Base-by-base conservation (phyloP, 2,329 filamentous ascomycete genomes). In the Trichothecium roseum region DNA sequence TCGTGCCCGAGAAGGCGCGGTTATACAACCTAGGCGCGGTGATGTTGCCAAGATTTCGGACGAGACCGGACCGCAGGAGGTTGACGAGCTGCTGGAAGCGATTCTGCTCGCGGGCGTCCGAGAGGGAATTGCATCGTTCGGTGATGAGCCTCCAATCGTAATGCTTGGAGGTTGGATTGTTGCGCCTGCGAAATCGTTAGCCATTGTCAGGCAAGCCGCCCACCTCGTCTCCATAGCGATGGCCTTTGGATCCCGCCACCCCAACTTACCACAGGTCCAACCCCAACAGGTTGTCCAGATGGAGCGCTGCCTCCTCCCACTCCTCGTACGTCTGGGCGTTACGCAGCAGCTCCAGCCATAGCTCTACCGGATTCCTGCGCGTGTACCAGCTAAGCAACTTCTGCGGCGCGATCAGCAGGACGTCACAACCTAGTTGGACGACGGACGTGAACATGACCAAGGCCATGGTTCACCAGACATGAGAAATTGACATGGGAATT, bases 21-120 rank as follows among this genome's bases (percentile, higher is more conserved):
- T 88, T 88, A 62, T 87, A 95, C 1, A 95, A 66, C 42, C 78
- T 78, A 3, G 84, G 77, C 2, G 81, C 74, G 1, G 84, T 85
- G 47, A 95, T 93, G 53, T 94, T 93, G 39, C 86, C 88, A n/a
- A 94, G 66, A 50, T 95, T 94, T 26, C 88, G 78, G 20, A 94
- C 73, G 14, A 82, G 66, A 3, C 78, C 86, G 12, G 84, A 86
- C 18, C 86, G 80, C 28, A 94, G 68, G 14, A 93, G 69, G 51
- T 87, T 87, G 40, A 87, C 78, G 7, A 94, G 66, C 13, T 74
- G 72, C 37, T 85, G 68, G 30, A 88, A 71, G 54, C 94, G 81
- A 43, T 76, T 75, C 30, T 78, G 70, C 47, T 84, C 77, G 22
- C 81, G 73, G 5, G 81, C 80, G 33, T 70, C 67, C 41, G 79